phyloP scores from a whole-genome alignment of 2,329 filamentous ascomycete genomes.

The Aspergillus fumigatiaffinis region DNA sequence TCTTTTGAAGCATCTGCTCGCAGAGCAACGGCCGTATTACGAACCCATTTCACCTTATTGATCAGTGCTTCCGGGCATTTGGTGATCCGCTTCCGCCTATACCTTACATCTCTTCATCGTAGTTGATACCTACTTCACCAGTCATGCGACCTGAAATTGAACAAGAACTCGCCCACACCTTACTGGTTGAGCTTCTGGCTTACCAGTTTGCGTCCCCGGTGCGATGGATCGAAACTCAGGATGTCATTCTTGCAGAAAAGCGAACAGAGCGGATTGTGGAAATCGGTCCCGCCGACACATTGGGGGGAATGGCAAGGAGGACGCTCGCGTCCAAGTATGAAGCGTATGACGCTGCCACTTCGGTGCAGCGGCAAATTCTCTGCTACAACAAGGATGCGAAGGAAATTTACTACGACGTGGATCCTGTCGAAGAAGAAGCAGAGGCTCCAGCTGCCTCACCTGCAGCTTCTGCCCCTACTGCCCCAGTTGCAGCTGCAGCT shows the following conservation, averaged over 20 bases:
- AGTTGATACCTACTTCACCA: constrained; percentile 25
- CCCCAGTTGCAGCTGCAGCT: constrained; percentile 49
- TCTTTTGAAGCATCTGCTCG: not conserved
- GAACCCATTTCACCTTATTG: not conserved
- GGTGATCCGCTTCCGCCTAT: not conserved
- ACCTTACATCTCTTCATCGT: constrained; percentile 1
- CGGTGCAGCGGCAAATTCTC: constrained; percentile 92
- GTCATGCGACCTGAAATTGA: constrained; percentile 97
- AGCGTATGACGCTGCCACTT: constrained; percentile 95
- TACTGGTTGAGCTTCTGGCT: constrained; percentile 96
- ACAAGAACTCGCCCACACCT: constrained; percentile 97
- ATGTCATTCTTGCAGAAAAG: constrained; percentile 97
- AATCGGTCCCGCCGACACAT: constrained; percentile 91
- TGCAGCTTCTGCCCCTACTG: constrained; percentile 38
- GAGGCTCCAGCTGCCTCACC: constrained; percentile 47
- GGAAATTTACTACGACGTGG: constrained; percentile 98
- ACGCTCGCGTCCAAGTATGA: constrained; percentile 97
- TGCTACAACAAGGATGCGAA: constrained; percentile 99
- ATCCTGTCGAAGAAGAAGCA: constrained; percentile 87
- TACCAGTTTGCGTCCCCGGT: constrained; percentile 99
- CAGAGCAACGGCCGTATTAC: not conserved
- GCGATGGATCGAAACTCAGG: constrained; percentile 99
- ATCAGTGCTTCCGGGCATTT: not conserved
- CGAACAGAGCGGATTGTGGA: constrained; percentile 96
- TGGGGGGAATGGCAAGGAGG: constrained; percentile 95